Conservation (phyloP, 1,284 basidiomycete species). For the Ceratobasidium sp. region DNA sequence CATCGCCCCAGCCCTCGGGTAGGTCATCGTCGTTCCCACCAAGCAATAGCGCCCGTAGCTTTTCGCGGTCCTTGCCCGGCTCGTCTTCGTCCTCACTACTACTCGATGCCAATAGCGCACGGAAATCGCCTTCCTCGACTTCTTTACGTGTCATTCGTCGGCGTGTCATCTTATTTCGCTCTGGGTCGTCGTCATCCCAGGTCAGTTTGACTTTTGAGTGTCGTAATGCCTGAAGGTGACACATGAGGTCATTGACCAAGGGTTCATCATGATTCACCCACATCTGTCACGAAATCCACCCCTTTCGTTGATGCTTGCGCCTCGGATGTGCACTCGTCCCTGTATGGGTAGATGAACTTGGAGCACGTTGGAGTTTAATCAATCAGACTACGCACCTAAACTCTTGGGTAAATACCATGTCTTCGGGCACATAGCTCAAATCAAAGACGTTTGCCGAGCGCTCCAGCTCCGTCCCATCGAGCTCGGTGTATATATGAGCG, state of each 20-base stretch:
- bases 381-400: conserved; percentile 59
- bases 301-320: conserved; percentile 70
- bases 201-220: conserved; percentile 98
- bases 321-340: conserved; percentile 82
- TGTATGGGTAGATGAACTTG: conserved; percentile 46
- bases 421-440: conserved; percentile 91
- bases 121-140: conserved; percentile 89
- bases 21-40: conserved; percentile 53
- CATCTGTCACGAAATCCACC: conserved; percentile 93
- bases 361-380: not conserved
- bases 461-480: conserved; percentile 96
- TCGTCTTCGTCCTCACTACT: conserved; percentile 58
- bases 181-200: conserved; percentile 98
- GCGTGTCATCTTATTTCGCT: conserved; percentile 82
- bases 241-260: not conserved
- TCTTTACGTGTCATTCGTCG: conserved; percentile 79
- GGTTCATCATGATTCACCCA: conserved; percentile 51
- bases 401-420: conserved; percentile 87
- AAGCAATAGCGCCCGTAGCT: conserved; percentile 75
- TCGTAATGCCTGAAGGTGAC: conserved; percentile 78
- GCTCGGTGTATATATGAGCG: conserved; percentile 81
- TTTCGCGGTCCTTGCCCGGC: conserved; percentile 59
- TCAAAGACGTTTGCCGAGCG: conserved; percentile 97
- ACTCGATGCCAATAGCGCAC: conserved; percentile 80
- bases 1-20: conserved; percentile 80